phyloP scores from a whole-genome alignment of 2,329 filamentous ascomycete genomes.

The Paradendryphiella salina region DNA sequence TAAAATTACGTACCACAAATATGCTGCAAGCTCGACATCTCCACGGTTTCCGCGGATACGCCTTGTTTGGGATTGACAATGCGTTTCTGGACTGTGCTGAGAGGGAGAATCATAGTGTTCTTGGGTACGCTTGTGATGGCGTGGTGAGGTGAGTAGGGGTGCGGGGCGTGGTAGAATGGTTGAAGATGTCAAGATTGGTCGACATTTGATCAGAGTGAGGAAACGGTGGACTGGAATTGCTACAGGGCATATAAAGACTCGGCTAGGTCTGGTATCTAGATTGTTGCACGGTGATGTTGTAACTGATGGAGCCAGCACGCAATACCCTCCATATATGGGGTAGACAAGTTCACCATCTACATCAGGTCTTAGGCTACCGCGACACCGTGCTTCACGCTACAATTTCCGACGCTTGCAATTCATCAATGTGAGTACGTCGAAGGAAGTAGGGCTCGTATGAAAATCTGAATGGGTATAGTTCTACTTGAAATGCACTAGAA shows the following conservation, averaged over 20 bases:
- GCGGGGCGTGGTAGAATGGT: not conserved
- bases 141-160: not conserved
- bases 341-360: not conserved
- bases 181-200: no score
- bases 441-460: not conserved
- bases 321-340: not conserved
- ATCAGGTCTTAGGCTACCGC: not conserved
- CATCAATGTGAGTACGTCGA: not conserved
- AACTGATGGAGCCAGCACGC: not conserved
- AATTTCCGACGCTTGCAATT: not conserved
- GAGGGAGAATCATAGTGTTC: not conserved
- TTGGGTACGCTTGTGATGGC: not conserved
- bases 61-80: not conserved
- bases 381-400: no score
- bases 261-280: not conserved
- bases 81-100: not conserved
- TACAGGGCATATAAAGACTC: no score
- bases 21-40: slow-evolving; percentile 4
- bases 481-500: not conserved
- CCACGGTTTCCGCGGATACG: slow-evolving; percentile 12
- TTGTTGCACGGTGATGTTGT: not conserved
- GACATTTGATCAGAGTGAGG: no score
- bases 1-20: slow-evolving; percentile 17
- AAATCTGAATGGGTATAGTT: not conserved
- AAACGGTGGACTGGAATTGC: no score